A percentile compares a stretch with the other conserved stretches of the same genome.
Evolutionary conservation across 2,329 filamentous ascomycete genomes (phyloP).

Genomic region (Grosmannia huntii): DNA sequence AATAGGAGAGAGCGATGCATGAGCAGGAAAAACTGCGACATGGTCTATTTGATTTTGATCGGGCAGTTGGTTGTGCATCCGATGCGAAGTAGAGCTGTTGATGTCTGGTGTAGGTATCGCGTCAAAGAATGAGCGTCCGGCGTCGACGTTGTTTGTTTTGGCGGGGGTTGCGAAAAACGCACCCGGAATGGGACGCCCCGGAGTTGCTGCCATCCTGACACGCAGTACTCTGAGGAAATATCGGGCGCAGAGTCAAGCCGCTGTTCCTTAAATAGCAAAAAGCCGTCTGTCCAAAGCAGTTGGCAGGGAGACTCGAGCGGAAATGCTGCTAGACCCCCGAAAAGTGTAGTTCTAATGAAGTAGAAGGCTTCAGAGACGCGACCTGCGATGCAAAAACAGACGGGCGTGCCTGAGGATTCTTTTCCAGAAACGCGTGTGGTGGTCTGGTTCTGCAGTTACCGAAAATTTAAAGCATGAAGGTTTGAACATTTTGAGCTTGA

Average conservation of each 20-base stretch:
- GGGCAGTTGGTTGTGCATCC: background rate
- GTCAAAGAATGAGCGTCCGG: conserved; percentile 37
- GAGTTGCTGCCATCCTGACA: conserved; percentile 47
- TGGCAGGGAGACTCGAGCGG: background rate
- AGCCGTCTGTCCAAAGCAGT: background rate
- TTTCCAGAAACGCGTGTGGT: background rate
- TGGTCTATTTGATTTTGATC: conserved; percentile 17
- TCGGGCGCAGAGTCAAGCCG: background rate
- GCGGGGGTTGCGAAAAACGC: conserved; percentile 67
- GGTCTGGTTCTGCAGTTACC: conserved; percentile 2
- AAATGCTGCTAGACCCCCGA: background rate
- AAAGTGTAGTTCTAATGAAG: background rate
- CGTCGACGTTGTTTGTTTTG: conserved; percentile 34
- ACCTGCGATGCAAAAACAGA: background rate
- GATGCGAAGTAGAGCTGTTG: conserved; percentile 10
- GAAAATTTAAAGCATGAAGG: background rate
- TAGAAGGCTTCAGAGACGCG: background rate
- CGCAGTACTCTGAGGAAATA: background rate
- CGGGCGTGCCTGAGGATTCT: background rate
- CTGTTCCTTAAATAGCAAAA: background rate
- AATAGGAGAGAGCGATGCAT: conserved; percentile 34
- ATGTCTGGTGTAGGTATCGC: conserved; percentile 13
- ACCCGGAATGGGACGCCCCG: conserved; percentile 61
- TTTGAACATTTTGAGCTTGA: conserved; percentile 7
- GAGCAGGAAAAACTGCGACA: conserved; percentile 29